These are phyloP conservation scores for Isabelozyma rhagii DNA, from an alignment of 805 yeast genomes.

Conservation along the genomic window DNA sequence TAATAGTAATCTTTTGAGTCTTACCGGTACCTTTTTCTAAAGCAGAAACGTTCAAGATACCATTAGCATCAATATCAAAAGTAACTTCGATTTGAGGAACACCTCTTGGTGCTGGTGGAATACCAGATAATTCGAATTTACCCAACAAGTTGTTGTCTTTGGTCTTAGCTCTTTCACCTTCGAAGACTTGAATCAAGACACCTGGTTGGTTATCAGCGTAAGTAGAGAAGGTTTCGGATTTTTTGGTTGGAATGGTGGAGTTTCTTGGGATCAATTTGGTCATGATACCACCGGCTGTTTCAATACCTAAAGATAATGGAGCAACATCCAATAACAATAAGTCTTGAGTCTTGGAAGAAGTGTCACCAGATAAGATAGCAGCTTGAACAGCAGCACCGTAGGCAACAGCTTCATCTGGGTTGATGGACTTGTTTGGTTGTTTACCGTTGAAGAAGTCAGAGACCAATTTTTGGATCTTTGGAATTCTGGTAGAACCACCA, in stretches of 20 bases:
- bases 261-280: constrained; percentile 97
- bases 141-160: constrained; percentile 95
- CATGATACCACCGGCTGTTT: constrained; percentile 99
- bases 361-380: constrained; percentile 93
- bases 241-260: constrained; percentile 96
- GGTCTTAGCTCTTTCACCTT: constrained; percentile 97
- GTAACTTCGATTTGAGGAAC: constrained; percentile 98
- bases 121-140: constrained; percentile 94
- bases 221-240: constrained; percentile 94
- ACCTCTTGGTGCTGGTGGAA: constrained; percentile 99
- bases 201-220: constrained; percentile 98
- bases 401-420: constrained; percentile 99
- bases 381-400: constrained; percentile 99
- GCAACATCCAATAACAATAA: constrained; percentile 93
- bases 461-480: constrained; percentile 92
- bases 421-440: constrained; percentile 94
- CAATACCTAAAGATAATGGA: constrained; percentile 95
- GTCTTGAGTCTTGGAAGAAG: constrained; percentile 95
- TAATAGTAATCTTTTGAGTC: constrained; percentile 93
- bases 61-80: constrained; percentile 95
- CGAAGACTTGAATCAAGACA: constrained; percentile 94
- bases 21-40: constrained; percentile 98
- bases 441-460: constrained; percentile 97
- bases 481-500: constrained; percentile 98
- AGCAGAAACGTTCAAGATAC: constrained; percentile 94